Base-by-base conservation (phyloP, 1,139 yeast genomes). In the Suhomyces bribrorum region DNA sequence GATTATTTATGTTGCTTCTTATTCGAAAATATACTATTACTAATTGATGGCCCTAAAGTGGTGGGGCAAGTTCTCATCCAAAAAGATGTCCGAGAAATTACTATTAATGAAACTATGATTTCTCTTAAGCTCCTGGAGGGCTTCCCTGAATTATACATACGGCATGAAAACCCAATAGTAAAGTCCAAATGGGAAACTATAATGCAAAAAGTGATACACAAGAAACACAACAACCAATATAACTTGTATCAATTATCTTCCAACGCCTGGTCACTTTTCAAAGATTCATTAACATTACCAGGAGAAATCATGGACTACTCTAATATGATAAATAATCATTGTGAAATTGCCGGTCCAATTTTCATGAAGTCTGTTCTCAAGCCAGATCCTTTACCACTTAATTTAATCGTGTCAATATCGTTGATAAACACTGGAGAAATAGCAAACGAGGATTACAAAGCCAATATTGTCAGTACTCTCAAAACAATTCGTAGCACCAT, bases 181-280 rank as follows among this genome's bases (percentile, higher is more conserved):
- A 53, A 66, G 5, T 52, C 61, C 14, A 75, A 75, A 51, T 77
- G 81, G 76, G 52, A 64, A 40, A 54, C 60, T 35, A 50, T 54
- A 42, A 41, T 66, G 38, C 39, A 53, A 41, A 50, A 56, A 34
- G 35, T 52, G n/a, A 40, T 49, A 29, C 35, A 43, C 14, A 37
- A 39, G 7, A 45, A 44, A 7, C 41, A 41, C 6, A 38, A 53
- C 3, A 40, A 44, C 12, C 46, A 46, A 1, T 56, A 73, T 2
- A 71, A 77, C 7, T 47, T 75, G 18, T 62, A 61, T 31, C 80
- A 77, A 50, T 57, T 78, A 43, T 74, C 85, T 1, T 64, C 75
- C 1, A 79, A 74, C 44, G 74, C 73, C 0, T 77, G 84, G 82
- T 53, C 9, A 45, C 69, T 14, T 46, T 68, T 26, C 51, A 31